phyloP scores from a whole-genome alignment of 2,329 filamentous ascomycete genomes.

The Trichoderma semiorbis region DNA sequence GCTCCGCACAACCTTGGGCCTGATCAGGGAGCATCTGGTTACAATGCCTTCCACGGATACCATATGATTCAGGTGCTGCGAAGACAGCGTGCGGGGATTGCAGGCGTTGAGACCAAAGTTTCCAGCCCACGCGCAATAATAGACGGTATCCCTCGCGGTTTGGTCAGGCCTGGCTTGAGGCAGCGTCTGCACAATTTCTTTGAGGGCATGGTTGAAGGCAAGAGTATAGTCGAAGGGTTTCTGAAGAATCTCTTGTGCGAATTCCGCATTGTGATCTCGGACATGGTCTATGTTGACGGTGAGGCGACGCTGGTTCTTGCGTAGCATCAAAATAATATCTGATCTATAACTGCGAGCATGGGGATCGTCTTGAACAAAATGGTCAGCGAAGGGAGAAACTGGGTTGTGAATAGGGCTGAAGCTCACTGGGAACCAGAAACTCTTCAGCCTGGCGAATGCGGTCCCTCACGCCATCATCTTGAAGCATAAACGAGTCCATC shows the following conservation, averaged over 20 bases:
- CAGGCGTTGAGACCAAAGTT: slow-evolving; percentile 94
- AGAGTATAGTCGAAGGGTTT: slow-evolving; percentile 84
- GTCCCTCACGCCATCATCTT: slow-evolving; percentile 80
- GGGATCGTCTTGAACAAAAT: slow-evolving; percentile 42
- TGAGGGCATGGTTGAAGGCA: slow-evolving; percentile 87
- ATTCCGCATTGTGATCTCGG: slow-evolving; percentile 76
- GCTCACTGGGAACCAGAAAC: slow-evolving; percentile 84
- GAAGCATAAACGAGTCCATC: slow-evolving; percentile 73
- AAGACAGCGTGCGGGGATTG: slow-evolving; percentile 90
- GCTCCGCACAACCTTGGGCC: slow-evolving; percentile 96
- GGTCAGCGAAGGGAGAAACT: slow-evolving; percentile 4
- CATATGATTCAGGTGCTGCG: slow-evolving; percentile 90
- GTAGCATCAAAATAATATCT: slow-evolving; percentile 77
- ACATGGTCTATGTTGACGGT: slow-evolving; percentile 86
- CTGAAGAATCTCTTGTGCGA: slow-evolving; percentile 74
- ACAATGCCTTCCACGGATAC: slow-evolving; percentile 97
- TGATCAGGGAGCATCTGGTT: slow-evolving; percentile 89
- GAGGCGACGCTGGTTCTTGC: slow-evolving; percentile 62
- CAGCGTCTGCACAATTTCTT: slow-evolving; percentile 79
- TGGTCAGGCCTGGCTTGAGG: slow-evolving; percentile 73
- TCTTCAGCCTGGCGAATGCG: slow-evolving; percentile 84
- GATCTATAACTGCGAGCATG: slow-evolving; percentile 74
- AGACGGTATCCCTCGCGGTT: slow-evolving; percentile 72
- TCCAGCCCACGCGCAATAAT: slow-evolving; percentile 96
- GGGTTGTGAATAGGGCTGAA: not conserved